These are phyloP conservation scores for Spathaspora gorwiae DNA, from an alignment of 805 yeast genomes.

Conservation along the genomic window DNA sequence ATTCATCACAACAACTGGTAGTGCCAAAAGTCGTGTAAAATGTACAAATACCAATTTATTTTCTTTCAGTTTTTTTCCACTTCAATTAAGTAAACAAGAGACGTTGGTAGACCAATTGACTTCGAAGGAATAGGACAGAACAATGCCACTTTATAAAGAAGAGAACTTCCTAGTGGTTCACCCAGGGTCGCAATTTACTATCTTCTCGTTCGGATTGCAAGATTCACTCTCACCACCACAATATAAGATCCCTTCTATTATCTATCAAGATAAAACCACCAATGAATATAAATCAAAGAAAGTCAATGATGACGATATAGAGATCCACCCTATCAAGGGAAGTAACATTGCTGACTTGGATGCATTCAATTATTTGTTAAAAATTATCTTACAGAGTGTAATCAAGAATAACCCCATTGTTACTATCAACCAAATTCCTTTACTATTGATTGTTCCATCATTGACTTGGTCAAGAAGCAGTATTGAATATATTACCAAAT, in stretches of 20 bases:
- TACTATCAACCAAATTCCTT: slow-evolving; percentile 64
- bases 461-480: slow-evolving; percentile 63
- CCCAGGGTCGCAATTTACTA: slow-evolving; percentile 73
- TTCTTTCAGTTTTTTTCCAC: background rate
- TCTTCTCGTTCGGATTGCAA: slow-evolving; percentile 78
- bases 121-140: background rate
- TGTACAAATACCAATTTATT: background rate
- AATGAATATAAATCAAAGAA: slow-evolving; percentile 37
- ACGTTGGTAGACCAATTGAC: no score
- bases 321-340: slow-evolving; percentile 57
- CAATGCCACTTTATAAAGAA: slow-evolving; percentile 44
- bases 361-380: slow-evolving; percentile 65
- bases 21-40: background rate
- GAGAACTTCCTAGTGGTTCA: slow-evolving; percentile 55
- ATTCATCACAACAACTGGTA: no score
- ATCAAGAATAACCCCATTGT: slow-evolving; percentile 36
- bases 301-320: slow-evolving; percentile 24
- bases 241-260: slow-evolving; percentile 71
- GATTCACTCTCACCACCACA: slow-evolving; percentile 72
- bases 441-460: slow-evolving; percentile 61
- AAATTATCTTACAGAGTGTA: slow-evolving; percentile 38
- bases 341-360: slow-evolving; percentile 64
- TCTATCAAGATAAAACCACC: slow-evolving; percentile 45
- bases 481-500: slow-evolving; percentile 67
- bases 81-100: no score